Evolutionary conservation across 805 yeast species (phyloP).

Genomic region (Kodamaea kaohsiungensis): DNA sequence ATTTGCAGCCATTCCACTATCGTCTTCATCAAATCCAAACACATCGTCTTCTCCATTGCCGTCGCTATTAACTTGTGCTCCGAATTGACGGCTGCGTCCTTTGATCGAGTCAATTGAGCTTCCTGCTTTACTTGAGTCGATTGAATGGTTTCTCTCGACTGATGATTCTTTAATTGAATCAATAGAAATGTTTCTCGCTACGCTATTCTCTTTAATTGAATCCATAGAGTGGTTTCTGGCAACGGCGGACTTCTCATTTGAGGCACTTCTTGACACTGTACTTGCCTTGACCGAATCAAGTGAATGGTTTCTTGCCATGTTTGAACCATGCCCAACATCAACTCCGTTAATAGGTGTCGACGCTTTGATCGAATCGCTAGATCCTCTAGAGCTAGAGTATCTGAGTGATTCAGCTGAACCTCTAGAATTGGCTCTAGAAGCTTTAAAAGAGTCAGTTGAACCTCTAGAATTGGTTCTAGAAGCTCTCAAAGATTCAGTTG

Average conservation of each 20-base stretch:
- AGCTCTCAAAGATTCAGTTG: not conserved
- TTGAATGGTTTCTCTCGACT: not conserved
- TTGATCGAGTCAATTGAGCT: not conserved
- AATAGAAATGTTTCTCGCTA: not conserved
- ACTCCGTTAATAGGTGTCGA: not conserved
- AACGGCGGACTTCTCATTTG: not conserved
- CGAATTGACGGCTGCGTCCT: not conserved
- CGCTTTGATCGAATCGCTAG: not conserved
- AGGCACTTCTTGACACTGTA: not conserved
- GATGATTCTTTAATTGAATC: not conserved
- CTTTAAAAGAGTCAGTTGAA: not conserved
- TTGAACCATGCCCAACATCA: not conserved
- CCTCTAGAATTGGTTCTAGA: not conserved
- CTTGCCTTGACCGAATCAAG: not conserved
- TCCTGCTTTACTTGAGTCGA: not conserved
- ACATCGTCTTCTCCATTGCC: conserved; percentile 8
- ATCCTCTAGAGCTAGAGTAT: not conserved
- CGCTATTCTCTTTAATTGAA: not conserved
- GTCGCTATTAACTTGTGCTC: not conserved
- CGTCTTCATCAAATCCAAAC: conserved; percentile 4
- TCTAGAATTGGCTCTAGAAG: not conserved
- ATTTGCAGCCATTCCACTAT: not conserved
- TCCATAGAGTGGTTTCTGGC: not conserved
- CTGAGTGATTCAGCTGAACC: not conserved
- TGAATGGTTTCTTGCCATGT: not conserved